Conservation (phyloP, 345 rosid species). For the Moringa oleifera region DNA sequence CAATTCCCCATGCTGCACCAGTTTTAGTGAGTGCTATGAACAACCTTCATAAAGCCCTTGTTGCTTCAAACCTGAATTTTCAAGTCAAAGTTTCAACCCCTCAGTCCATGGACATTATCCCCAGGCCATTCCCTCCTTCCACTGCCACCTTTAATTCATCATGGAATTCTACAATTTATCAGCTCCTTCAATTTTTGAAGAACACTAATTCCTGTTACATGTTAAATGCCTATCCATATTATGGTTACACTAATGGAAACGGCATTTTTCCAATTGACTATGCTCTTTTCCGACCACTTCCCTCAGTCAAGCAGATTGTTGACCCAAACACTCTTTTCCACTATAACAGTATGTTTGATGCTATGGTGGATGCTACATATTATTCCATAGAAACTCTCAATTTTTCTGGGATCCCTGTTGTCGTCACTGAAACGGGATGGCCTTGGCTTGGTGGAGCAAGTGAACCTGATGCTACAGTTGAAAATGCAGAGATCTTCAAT, state of each 20-base stretch:
- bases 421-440: constrained; percentile 96
- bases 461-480: constrained; percentile 71
- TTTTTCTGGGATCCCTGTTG: constrained; percentile 64
- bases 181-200: constrained; percentile 87
- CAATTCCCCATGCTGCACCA: constrained; percentile 66
- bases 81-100: constrained; percentile 83
- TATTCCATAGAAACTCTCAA: constrained; percentile 72
- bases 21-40: constrained; percentile 75
- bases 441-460: constrained; percentile 29
- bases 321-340: constrained; percentile 93
- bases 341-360: constrained; percentile 92
- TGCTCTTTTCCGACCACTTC: constrained; percentile 67
- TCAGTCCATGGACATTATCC: constrained; percentile 72
- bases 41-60: constrained; percentile 81
- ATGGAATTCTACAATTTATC: constrained; percentile 67
- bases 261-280: constrained; percentile 91
- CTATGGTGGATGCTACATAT: constrained; percentile 97
- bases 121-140: constrained; percentile 91
- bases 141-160: constrained; percentile 75
- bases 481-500: constrained; percentile 73
- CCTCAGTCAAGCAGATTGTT: constrained; percentile 87
- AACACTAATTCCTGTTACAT: constrained; percentile 81
- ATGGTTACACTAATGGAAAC: constrained; percentile 74
- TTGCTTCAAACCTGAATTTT: constrained; percentile 76
- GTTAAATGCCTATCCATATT: constrained; percentile 93